Evolutionary conservation across 345 rosid species (phyloP).

Genomic region (Gossypium rotundifolium): DNA sequence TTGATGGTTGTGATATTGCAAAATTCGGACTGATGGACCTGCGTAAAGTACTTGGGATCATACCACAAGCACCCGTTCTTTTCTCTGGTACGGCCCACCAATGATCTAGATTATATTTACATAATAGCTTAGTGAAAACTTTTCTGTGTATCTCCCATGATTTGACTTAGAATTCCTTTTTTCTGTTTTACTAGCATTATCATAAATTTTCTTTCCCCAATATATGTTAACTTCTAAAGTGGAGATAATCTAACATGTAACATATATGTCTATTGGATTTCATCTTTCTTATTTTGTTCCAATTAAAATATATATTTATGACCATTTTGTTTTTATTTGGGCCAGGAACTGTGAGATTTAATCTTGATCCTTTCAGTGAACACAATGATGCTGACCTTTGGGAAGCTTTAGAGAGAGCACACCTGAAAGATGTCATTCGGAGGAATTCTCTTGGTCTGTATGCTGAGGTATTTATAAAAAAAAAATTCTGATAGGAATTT

Average conservation of each 20-base stretch:
- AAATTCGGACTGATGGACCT: constrained; percentile 86
- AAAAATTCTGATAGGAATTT: background rate
- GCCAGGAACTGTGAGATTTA: constrained; percentile 86
- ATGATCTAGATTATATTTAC: background rate
- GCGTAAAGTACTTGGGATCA: constrained; percentile 92
- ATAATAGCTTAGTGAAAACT: background rate
- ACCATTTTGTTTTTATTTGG: constrained; percentile 11
- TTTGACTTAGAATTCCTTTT: background rate
- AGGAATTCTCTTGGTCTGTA: constrained; percentile 81
- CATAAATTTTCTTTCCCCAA: background rate
- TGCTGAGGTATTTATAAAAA: constrained; percentile 56
- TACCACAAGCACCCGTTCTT: constrained; percentile 97
- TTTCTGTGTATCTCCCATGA: background rate
- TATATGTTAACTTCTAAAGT: background rate
- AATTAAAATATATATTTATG: background rate
- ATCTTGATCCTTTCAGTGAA: constrained; percentile 94
- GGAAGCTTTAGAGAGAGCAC: constrained; percentile 98
- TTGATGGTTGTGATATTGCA: constrained; percentile 72
- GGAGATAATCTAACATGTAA: background rate
- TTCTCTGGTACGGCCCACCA: constrained; percentile 69
- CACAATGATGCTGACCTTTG: constrained; percentile 97
- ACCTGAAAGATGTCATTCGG: constrained; percentile 81
- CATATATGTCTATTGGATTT: background rate
- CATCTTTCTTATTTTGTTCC: background rate
- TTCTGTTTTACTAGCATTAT: background rate